These are phyloP conservation scores for Ballota nigra DNA, from an alignment of 257 asterid species.

Conservation along the genomic window DNA sequence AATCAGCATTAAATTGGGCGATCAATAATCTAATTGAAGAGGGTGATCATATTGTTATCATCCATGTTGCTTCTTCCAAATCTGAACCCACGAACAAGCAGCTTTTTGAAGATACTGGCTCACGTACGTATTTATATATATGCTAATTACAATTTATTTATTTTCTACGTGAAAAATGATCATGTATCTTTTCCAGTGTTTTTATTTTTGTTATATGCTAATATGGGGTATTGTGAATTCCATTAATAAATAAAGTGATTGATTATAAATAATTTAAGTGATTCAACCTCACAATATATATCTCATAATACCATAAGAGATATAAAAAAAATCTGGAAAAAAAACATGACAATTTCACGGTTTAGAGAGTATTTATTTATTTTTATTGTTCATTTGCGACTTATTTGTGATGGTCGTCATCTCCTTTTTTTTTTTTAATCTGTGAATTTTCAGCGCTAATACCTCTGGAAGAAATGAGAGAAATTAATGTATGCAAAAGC, in stretches of 20 bases:
- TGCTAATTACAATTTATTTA: background rate
- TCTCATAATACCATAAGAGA: too few relatives aligned
- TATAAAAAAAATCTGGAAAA: too few relatives aligned
- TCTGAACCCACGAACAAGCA: conserved; percentile 61
- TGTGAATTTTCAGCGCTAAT: conserved; percentile 55
- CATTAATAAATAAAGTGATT: too few relatives aligned
- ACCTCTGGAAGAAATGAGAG: conserved; percentile 65
- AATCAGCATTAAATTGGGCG: conserved; percentile 66
- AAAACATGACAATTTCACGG: too few relatives aligned
- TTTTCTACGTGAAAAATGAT: too few relatives aligned
- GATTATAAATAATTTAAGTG: too few relatives aligned
- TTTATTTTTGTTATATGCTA: too few relatives aligned
- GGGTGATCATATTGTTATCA: conserved; percentile 55
- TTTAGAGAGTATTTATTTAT: too few relatives aligned
- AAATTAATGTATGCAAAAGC: conserved; percentile 46
- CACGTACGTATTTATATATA: conserved; percentile 38
- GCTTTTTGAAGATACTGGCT: conserved; percentile 74
- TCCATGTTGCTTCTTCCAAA: conserved; percentile 75
- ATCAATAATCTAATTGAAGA: conserved; percentile 50
- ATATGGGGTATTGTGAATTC: too few relatives aligned
- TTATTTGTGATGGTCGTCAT: background rate
- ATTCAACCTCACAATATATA: too few relatives aligned
- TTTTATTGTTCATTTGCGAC: background rate
- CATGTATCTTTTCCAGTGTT: too few relatives aligned
- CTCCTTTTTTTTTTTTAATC: background rate